These are phyloP conservation scores for Psilocybe sp. DNA, from an alignment of 768 basidiomycete genomes.

Conservation along the genomic window DNA sequence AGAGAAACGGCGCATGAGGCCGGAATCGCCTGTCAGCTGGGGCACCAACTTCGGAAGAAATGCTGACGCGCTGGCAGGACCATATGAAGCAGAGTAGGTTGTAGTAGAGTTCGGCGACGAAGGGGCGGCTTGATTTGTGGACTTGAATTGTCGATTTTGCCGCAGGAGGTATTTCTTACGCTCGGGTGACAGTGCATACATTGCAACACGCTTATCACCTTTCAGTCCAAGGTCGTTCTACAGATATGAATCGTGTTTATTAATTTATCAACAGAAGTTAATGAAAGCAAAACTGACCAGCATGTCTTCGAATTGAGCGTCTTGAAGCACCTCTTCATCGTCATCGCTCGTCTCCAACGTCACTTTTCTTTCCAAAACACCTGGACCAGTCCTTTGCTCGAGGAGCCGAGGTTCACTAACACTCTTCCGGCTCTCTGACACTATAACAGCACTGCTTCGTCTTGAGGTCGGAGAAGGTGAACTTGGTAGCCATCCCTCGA, in stretches of 20 bases:
- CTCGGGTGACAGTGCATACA: conserved; percentile 58
- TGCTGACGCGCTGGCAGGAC: conserved; percentile 54
- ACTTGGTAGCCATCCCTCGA: conserved; percentile 61
- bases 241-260: background rate
- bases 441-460: conserved; percentile 28
- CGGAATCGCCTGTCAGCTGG: conserved; percentile 71
- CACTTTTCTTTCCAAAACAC: conserved; percentile 18
- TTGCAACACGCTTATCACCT: conserved; percentile 59
- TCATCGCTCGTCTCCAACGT: conserved; percentile 22
- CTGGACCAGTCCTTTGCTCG: conserved; percentile 38
- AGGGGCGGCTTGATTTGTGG: conserved; percentile 24
- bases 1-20: conserved; percentile 67
- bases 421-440: conserved; percentile 47
- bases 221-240: conserved; percentile 76
- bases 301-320: conserved; percentile 63
- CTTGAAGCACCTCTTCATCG: conserved; percentile 34
- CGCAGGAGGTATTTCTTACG: conserved; percentile 68
- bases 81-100: conserved; percentile 51
- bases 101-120: conserved; percentile 21
- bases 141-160: conserved; percentile 46
- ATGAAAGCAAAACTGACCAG: conserved; percentile 46
- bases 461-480: conserved; percentile 34
- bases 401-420: conserved; percentile 73
- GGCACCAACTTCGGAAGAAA: conserved; percentile 69
- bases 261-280: background rate